Evolutionary conservation across 257 asterid species (phyloP).

Genomic region (Salvia splendens): DNA sequence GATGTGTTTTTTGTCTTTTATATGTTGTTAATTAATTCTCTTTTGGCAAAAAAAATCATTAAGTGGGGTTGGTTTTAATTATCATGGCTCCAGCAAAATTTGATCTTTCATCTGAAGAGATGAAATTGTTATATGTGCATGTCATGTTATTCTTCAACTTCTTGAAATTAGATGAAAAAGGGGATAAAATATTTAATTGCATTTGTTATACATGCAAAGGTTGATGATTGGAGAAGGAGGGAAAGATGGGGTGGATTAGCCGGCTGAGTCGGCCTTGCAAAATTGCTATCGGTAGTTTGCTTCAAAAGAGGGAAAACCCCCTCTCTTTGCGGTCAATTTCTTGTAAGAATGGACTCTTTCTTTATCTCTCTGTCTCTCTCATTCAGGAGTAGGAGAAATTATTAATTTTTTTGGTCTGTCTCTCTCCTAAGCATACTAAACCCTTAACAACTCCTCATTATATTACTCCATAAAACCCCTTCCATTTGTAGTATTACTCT

Average conservation of each 20-base stretch:
- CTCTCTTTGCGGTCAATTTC: constrained; percentile 79
- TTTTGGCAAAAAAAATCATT: background rate
- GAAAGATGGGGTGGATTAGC: constrained; percentile 29
- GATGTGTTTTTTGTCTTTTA: constrained; percentile 20
- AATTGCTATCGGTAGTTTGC: constrained; percentile 61
- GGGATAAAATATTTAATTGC: background rate
- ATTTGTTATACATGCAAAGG: constrained; percentile 25
- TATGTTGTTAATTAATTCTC: background rate
- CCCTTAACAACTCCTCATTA: constrained; percentile 44
- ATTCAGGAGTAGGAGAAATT: constrained; percentile 34
- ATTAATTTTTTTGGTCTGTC: constrained; percentile 24
- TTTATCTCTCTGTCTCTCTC: constrained; percentile 26
- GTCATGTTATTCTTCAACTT: constrained; percentile 22
- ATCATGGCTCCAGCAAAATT: constrained; percentile 17
- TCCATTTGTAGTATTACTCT: background rate
- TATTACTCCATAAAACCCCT: constrained; percentile 40
- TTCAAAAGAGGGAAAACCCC: constrained; percentile 51
- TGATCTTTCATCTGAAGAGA: background rate
- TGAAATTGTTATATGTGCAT: background rate
- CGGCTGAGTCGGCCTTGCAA: constrained; percentile 39
- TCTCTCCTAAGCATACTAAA: constrained; percentile 36
- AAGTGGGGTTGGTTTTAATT: constrained; percentile 16
- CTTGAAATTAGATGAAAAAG: constrained; percentile 16
- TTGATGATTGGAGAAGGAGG: constrained; percentile 31
- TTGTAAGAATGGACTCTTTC: constrained; percentile 45